These are phyloP conservation scores for Panaeolus papilionaceus DNA, from an alignment of 768 basidiomycete genomes.

Conservation along the genomic window DNA sequence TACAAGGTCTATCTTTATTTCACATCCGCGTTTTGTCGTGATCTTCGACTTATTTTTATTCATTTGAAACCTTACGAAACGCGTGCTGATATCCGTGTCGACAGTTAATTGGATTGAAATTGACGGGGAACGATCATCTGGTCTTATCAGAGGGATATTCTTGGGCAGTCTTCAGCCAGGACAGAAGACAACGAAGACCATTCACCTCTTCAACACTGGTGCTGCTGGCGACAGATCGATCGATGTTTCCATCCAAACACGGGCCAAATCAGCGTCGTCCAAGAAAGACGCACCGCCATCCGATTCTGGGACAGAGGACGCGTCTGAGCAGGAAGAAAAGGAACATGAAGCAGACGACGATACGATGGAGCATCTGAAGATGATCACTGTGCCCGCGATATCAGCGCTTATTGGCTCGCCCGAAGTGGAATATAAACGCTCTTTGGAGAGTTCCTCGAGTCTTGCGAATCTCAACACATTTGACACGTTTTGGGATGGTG, in stretches of 20 bases:
- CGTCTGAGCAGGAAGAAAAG: slow-evolving; percentile 18
- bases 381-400: slow-evolving; percentile 71
- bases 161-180: slow-evolving; percentile 72
- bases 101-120: slow-evolving; percentile 67
- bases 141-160: slow-evolving; percentile 74
- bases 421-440: slow-evolving; percentile 58
- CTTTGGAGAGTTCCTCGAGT: slow-evolving; percentile 46
- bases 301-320: slow-evolving; percentile 21
- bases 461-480: slow-evolving; percentile 60
- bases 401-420: slow-evolving; percentile 63
- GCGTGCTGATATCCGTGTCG: slow-evolving; percentile 7
- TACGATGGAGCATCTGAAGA: slow-evolving; percentile 68
- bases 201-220: slow-evolving; percentile 68
- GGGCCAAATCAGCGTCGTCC: slow-evolving; percentile 29
- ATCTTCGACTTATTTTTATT: not conserved
- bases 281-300: not conserved
- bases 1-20: not conserved
- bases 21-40: not conserved
- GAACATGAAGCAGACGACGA: slow-evolving; percentile 30
- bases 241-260: slow-evolving; percentile 82
- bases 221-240: slow-evolving; percentile 73
- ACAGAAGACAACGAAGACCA: slow-evolving; percentile 59
- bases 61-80: not conserved
- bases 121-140: slow-evolving; percentile 67
- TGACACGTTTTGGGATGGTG: slow-evolving; percentile 58